Percentiles rank a stretch among this genome's conserved stretches.
Evolutionary conservation across 2,329 filamentous ascomycete species (phyloP).

Genomic region (Pseudogymnoascus sp.): DNA sequence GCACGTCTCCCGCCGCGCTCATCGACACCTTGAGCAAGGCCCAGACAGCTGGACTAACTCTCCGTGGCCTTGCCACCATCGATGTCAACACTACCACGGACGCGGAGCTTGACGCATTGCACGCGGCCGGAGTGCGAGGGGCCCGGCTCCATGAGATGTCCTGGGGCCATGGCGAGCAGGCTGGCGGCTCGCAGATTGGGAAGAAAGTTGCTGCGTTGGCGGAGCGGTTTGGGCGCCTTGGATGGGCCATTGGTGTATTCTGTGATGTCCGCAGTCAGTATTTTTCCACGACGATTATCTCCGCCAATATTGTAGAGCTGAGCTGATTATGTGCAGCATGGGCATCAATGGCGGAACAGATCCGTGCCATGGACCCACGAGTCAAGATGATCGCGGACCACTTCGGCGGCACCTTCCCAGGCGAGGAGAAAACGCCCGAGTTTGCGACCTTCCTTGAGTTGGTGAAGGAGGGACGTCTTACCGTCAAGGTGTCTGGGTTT

Average conservation of each 20-base stretch:
- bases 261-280: slow-evolving; percentile 16
- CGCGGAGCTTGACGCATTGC: slow-evolving; percentile 22
- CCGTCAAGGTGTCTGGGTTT: slow-evolving; percentile 25
- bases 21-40: slow-evolving; percentile 20
- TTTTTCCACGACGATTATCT: background rate
- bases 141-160: slow-evolving; percentile 23
- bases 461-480: slow-evolving; percentile 22
- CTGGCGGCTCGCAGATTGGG: slow-evolving; percentile 16
- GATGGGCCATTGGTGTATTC: slow-evolving; percentile 23
- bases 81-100: slow-evolving; percentile 54
- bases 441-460: slow-evolving; percentile 21
- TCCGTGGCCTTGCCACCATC: slow-evolving; percentile 74
- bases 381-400: slow-evolving; percentile 26
- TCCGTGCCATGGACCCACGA: slow-evolving; percentile 22
- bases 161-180: slow-evolving; percentile 23
- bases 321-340: slow-evolving; percentile 14
- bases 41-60: slow-evolving; percentile 63
- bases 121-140: slow-evolving; percentile 24
- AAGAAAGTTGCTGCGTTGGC: slow-evolving; percentile 20
- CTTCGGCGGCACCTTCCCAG: slow-evolving; percentile 23
- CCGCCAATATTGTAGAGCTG: background rate
- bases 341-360: slow-evolving; percentile 23
- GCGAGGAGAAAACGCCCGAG: slow-evolving; percentile 21
- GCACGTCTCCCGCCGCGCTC: slow-evolving; percentile 22
- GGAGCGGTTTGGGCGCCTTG: slow-evolving; percentile 18